Evolutionary conservation across 1,284 basidiomycete genomes (phyloP).

Genomic region (Tylopilus sp.): DNA sequence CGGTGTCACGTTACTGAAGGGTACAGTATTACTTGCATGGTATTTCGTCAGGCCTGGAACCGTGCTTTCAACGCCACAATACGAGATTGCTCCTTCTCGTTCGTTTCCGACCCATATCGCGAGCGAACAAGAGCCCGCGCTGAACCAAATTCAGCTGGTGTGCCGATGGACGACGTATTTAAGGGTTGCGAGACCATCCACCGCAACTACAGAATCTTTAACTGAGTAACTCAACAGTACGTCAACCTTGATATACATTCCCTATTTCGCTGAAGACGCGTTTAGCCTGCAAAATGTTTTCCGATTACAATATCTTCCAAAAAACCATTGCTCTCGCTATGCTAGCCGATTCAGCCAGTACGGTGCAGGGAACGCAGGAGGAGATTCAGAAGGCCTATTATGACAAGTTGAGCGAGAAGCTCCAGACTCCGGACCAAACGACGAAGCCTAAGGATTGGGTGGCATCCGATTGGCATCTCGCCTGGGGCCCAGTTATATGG

Average conservation of each 20-base stretch:
- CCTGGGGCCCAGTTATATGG: conserved; percentile 30
- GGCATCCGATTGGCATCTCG: conserved; percentile 4
- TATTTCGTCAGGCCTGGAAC: neutral
- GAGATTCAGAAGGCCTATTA: conserved; percentile 14
- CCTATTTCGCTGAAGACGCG: neutral
- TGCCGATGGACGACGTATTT: neutral
- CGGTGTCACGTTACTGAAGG: too few relatives aligned
- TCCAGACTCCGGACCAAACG: too few relatives aligned
- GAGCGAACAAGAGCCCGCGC: neutral
- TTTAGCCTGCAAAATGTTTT: conserved; percentile 21
- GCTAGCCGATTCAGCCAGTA: neutral
- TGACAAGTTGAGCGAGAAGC: too few relatives aligned
- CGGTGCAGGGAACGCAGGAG: neutral
- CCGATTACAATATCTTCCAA: conserved; percentile 29
- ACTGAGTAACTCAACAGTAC: conserved; percentile 1
- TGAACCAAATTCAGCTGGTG: neutral
- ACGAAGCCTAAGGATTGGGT: too few relatives aligned
- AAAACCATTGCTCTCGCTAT: conserved; percentile 25
- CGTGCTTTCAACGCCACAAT: neutral
- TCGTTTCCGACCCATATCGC: neutral
- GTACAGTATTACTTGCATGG: too few relatives aligned
- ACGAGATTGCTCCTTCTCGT: neutral
- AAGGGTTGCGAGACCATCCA: neutral
- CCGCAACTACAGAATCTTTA: neutral
- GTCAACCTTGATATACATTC: neutral